phyloP scores from a whole-genome alignment of 805 yeast genomes.

The Barnettozyma siamensis region DNA sequence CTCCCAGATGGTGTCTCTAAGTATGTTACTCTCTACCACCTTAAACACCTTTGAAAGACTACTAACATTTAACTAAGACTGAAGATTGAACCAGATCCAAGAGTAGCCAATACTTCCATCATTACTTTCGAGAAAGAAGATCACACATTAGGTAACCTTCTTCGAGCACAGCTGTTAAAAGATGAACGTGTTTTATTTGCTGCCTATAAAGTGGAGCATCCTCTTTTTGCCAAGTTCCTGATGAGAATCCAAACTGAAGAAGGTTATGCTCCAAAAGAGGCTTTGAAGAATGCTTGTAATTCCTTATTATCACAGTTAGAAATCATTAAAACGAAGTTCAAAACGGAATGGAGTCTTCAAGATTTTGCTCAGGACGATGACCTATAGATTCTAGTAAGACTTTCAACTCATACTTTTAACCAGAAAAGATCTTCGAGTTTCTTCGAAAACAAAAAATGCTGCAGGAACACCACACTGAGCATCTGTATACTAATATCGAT shows the following conservation, averaged over 20 bases:
- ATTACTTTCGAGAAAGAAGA: slow-evolving; percentile 95
- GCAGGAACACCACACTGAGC: no score
- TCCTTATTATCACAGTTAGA: slow-evolving; percentile 75
- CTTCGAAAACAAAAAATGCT: no score
- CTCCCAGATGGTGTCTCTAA: slow-evolving; percentile 97
- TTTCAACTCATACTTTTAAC: no score
- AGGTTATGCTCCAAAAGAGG: slow-evolving; percentile 87
- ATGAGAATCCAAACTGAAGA: slow-evolving; percentile 95
- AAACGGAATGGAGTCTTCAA: slow-evolving; percentile 89
- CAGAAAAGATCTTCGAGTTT: no score
- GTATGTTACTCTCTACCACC: slow-evolving; percentile 36
- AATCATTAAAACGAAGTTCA: slow-evolving; percentile 68
- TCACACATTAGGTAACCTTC: slow-evolving; percentile 89
- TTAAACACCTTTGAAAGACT: background rate
- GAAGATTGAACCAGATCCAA: slow-evolving; percentile 85
- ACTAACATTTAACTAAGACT: slow-evolving; percentile 38
- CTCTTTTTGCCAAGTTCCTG: slow-evolving; percentile 90
- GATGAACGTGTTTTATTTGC: slow-evolving; percentile 92
- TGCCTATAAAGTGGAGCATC: slow-evolving; percentile 97
- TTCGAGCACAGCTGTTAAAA: slow-evolving; percentile 78
- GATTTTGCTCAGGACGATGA: slow-evolving; percentile 48
- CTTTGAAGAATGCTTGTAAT: slow-evolving; percentile 85
- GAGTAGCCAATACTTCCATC: slow-evolving; percentile 91
- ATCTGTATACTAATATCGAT: background rate
- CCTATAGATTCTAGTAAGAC: no score